Base-by-base conservation (phyloP, 345 rosid species). In the Camelina sativa region DNA sequence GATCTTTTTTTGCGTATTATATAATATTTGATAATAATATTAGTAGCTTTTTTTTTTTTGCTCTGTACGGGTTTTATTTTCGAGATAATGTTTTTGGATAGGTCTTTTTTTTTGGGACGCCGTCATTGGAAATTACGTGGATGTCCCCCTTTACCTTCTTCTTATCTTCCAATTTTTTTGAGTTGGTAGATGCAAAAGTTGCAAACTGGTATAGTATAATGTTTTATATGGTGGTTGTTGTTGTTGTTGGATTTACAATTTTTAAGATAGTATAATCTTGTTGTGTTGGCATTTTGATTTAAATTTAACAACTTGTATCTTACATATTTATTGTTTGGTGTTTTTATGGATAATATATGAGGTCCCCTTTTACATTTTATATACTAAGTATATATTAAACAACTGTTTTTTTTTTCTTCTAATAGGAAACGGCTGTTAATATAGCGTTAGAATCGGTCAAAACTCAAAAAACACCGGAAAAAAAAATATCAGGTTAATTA, bases 61-160 rank as follows among this genome's bases (percentile, higher is more conserved):
- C 40, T 48, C 67, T 60, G 58, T 71, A 50, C 75, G 48, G 47
- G 37, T 34, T 34, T 34, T 60, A 37, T 71, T 71, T 4, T 58
- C 38, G 75, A 19, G 68, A 71, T 71, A 50, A 71, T 71, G 75
- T 71, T 61, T 61, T 61, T 50, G 75, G 68, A 71, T 71, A 61
- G 60, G 8, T 28, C 30, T 28, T 25, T 25, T 25, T 17, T 37
- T 35, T 48, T 48, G 12, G 50, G 75, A 60, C 48, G 75, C 75
- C 60, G 67, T 5, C 17, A 32, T 2, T 0, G 0, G 5, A 10
- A 60, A 37, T 38, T 71, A 71, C 75, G 38, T 23, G 0, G 1
- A 4, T 71, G 56, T 6, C 59, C 59, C 60, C 60, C 51, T 50
- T 32, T 2, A 60, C 46, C 20, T n/a, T 50, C 28, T n/a, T 50